Conservation (phyloP, 352 stramenopile species). For the Thraustochytrium sp. region DNA sequence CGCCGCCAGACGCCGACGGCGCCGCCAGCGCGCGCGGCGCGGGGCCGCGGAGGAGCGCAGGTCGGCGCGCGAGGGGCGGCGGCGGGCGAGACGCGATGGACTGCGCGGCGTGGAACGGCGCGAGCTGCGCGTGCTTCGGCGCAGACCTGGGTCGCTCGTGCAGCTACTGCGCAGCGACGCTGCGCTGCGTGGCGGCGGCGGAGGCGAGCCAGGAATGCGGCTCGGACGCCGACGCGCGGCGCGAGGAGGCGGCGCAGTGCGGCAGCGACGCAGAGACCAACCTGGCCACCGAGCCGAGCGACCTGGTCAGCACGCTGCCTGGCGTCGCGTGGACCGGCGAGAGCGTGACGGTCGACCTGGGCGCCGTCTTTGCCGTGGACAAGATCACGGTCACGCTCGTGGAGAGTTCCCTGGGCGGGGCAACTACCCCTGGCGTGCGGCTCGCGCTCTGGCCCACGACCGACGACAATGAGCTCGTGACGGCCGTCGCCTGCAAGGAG, state of each 20-base stretch:
- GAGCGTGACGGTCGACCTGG: not conserved
- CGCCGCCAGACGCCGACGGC: too few species aligned
- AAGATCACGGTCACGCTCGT: not conserved
- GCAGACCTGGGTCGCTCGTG: not conserved
- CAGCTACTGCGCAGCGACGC: conserved; percentile 6
- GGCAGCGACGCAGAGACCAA: conserved; percentile 12
- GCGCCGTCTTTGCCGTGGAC: conserved; percentile 17
- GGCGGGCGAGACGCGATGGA: not conserved
- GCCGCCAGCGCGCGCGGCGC: too few species aligned
- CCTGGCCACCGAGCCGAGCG: not conserved
- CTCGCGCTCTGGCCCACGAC: not conserved
- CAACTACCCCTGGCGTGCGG: not conserved
- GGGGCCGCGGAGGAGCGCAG: too few species aligned
- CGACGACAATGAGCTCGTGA: not conserved
- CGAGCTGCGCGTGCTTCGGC: not conserved
- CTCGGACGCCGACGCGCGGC: not conserved
- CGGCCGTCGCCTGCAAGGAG: not conserved
- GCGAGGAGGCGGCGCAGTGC: not conserved
- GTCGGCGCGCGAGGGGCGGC: too few species aligned
- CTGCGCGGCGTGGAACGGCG: not conserved
- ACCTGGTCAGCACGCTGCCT: not conserved
- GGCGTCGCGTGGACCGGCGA: not conserved
- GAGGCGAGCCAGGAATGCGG: not conserved
- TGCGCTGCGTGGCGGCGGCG: not conserved
- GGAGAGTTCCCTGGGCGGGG: not conserved